phyloP scores from a whole-genome alignment of 2,329 filamentous ascomycete genomes.

The Nannizzia gypsea region DNA sequence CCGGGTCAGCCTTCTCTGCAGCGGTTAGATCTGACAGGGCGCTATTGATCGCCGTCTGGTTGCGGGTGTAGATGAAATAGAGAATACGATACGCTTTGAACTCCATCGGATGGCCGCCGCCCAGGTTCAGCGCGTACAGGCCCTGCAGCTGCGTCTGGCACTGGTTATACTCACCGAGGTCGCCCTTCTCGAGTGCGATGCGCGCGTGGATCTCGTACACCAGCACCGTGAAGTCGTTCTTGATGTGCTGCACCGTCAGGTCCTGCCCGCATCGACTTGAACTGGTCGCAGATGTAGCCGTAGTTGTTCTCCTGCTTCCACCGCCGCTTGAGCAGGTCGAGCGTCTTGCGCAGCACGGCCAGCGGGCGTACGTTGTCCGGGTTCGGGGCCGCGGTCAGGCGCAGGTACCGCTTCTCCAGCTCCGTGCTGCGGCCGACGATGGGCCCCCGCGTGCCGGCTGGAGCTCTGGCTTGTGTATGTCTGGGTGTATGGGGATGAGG shows the following conservation, averaged over 20 bases:
- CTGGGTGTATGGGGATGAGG: constrained; percentile 20
- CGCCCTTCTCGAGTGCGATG: constrained; percentile 94
- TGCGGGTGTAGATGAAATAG: constrained; percentile 98
- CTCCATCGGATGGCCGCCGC: constrained; percentile 80
- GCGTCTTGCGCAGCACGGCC: constrained; percentile 63
- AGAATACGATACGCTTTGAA: constrained; percentile 99
- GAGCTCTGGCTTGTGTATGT: not conserved
- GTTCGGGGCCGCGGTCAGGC: constrained; percentile 80
- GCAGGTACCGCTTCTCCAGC: constrained; percentile 89
- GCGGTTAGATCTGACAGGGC: constrained; percentile 95
- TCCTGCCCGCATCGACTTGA: constrained; percentile 96
- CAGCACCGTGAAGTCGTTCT: constrained; percentile 87
- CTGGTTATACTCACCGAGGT: constrained; percentile 99
- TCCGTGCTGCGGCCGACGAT: constrained; percentile 74
- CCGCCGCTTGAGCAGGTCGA: constrained; percentile 84
- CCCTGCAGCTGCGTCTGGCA: constrained; percentile 96
- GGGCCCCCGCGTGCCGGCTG: constrained; percentile 45
- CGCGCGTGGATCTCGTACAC: constrained; percentile 97
- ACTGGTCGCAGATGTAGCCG: constrained; percentile 95
- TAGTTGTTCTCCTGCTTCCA: constrained; percentile 93
- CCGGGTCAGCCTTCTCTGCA: constrained; percentile 77
- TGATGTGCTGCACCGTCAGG: constrained; percentile 92
- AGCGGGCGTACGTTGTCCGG: constrained; percentile 81
- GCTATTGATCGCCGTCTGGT: constrained; percentile 96
- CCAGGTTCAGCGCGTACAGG: constrained; percentile 74